phyloP scores from a whole-genome alignment of 108 stramenopile species.

The Thalassiosira profunda region DNA sequence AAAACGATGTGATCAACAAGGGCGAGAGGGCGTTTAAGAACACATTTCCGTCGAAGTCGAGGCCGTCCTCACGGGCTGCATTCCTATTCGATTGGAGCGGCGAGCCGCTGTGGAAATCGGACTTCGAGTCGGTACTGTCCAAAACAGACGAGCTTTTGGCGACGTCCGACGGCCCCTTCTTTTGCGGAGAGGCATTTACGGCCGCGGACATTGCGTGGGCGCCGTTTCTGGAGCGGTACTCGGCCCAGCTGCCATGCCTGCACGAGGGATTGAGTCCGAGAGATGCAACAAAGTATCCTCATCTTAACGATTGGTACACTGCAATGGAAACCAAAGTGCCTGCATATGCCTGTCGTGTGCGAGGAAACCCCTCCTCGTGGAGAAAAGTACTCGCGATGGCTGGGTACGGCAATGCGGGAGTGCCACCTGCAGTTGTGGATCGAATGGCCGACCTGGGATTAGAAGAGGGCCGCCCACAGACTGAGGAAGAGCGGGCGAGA shows the following conservation, averaged over 20 bases:
- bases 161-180: conserved; percentile 14
- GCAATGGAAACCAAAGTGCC: conserved; percentile 29
- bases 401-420: conserved; percentile 72
- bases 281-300: conserved; percentile 14
- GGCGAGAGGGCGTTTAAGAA: conserved; percentile 37
- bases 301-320: conserved; percentile 25
- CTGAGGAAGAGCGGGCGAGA: conserved; percentile 19
- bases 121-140: conserved; percentile 60
- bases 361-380: conserved; percentile 67
- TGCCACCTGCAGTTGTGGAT: conserved; percentile 43
- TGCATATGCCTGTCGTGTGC: conserved; percentile 29
- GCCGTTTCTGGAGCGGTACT: conserved; percentile 44
- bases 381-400: conserved; percentile 76
- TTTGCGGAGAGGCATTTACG: conserved; percentile 23
- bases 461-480: conserved; percentile 28
- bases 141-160: conserved; percentile 56
- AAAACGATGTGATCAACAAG: conserved; percentile 16
- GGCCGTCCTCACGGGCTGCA: conserved; percentile 78
- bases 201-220: conserved; percentile 49
- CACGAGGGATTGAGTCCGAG: conserved; percentile 28
- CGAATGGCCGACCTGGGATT: conserved; percentile 30
- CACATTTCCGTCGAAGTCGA: conserved; percentile 63
- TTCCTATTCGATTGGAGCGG: conserved; percentile 72
- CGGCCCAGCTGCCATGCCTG: conserved; percentile 39
- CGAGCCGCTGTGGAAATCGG: conserved; percentile 61